Base-by-base conservation (phyloP, 345 rosid genomes). In the Ceriops decandra region DNA sequence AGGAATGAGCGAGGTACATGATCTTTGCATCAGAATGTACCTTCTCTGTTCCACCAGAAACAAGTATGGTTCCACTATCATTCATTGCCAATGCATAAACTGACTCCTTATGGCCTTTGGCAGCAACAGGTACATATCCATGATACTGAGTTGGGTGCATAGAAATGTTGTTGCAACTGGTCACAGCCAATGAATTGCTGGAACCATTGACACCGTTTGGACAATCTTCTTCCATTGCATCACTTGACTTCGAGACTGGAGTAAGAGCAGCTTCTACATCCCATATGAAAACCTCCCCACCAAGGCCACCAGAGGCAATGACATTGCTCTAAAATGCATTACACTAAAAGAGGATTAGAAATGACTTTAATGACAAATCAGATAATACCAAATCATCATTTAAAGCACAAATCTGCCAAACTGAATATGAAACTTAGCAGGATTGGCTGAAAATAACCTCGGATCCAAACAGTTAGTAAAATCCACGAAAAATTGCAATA, bases 261-360 rank as follows among this genome's bases (percentile, higher is more conserved):
- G 89, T 68, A 64, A 88, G 82, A 30, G 92, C 92, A 64, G 97
- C 95, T 83, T 95, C 99, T 19, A 95, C 79, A 79, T 95, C 98
- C 99, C 99, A 95, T 79, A 95, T 74, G 69, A 88, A 92, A 78
- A 95, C 99, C 84, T 95, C 99, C 84, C 98, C 97, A 52, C 98
- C 99, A 88, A 95, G 99, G 80, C 97, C 99, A 82, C 97, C 96
- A 76, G 99, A 95, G 76, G 98, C 98, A 92, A 95, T 87, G 76
- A 90, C 73, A 85, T 90, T 90, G 85, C 84, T 82, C 99, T 95
- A 90, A 78, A 84, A 92, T 76, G 79, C 84, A 72, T 56, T 82
- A 83, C 77, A 85, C 90, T 84, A 89, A 73, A 81, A 82, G 67
- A 85, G 82, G 79, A 82, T 92, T 85, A 92, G 87, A 80, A 81